Evolutionary conservation across 345 rosid genomes (phyloP).

Genomic region (Mercurialis annua): DNA sequence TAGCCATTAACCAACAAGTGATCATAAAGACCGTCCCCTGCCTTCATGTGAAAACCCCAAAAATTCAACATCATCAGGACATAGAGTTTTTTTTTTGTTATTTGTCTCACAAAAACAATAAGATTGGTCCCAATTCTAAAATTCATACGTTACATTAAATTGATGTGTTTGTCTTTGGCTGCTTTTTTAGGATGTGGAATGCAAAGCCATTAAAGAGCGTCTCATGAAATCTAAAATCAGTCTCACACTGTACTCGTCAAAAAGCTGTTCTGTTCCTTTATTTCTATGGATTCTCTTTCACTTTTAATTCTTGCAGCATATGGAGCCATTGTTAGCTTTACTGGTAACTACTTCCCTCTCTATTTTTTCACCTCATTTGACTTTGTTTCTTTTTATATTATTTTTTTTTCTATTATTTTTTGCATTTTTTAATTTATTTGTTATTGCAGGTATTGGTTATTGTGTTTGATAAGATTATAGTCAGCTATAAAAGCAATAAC

Average conservation of each 20-base stretch:
- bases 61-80: background rate
- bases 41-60: no score
- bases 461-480: no score
- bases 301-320: conserved; percentile 10
- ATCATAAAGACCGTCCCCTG: no score
- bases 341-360: conserved; percentile 22
- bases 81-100: no score
- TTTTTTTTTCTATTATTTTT: no score
- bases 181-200: conserved; percentile 9
- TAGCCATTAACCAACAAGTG: no score
- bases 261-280: conserved; percentile 12
- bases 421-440: no score
- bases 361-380: no score
- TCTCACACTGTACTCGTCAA: background rate
- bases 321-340: conserved; percentile 20
- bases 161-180: conserved; percentile 7
- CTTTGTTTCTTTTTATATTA: no score
- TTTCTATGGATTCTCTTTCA: conserved; percentile 7
- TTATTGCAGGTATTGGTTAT: no score
- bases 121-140: conserved; percentile 10
- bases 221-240: conserved; percentile 19
- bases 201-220: conserved; percentile 4
- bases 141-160: conserved; percentile 13
- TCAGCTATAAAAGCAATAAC: no score
- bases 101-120: background rate